These are phyloP conservation scores for Favolaschia claudopus DNA, from an alignment of 768 basidiomycete genomes.

Conservation along the genomic window DNA sequence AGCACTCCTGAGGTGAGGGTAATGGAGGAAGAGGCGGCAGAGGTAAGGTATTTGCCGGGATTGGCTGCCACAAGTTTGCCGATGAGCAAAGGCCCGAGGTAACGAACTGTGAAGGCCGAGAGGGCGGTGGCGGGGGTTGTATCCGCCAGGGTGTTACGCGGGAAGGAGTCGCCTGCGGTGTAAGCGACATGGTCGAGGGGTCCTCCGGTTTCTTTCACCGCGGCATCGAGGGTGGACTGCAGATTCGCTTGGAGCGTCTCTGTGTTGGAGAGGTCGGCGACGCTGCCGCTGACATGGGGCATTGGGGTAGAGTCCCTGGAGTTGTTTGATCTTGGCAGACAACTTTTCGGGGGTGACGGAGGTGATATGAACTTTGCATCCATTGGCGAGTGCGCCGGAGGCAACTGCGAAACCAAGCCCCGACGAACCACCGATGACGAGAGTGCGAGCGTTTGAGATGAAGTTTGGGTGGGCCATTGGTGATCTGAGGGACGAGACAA, in stretches of 20 bases:
- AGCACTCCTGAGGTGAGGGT: not conserved
- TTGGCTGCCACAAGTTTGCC: slow-evolving; percentile 10
- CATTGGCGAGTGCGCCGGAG: slow-evolving; percentile 3
- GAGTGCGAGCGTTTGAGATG: not conserved
- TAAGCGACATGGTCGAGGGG: slow-evolving; percentile 9
- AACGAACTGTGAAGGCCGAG: not conserved
- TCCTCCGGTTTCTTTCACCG: not conserved
- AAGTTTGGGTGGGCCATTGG: slow-evolving; percentile 16
- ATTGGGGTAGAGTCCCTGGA: not conserved
- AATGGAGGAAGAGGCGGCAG: not conserved
- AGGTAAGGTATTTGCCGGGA: not conserved
- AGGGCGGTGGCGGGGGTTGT: not conserved
- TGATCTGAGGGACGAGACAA: too few species aligned
- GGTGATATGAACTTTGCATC: slow-evolving; percentile 12
- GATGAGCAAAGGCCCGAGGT: not conserved
- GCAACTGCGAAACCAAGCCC: slow-evolving; percentile 7
- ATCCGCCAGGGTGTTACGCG: not conserved
- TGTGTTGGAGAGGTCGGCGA: slow-evolving; percentile 5
- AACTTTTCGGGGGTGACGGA: not conserved
- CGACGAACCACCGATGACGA: slow-evolving; percentile 2
- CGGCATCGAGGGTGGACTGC: not conserved
- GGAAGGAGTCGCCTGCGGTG: not conserved
- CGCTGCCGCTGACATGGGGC: slow-evolving; percentile 7
- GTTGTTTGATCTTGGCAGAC: not conserved
- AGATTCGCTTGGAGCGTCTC: slow-evolving; percentile 6